A percentile compares a stretch with the other conserved stretches of the same genome.
Conservation (phyloP, 2,329 filamentous ascomycete species). For the Penicillium rolfsii region DNA sequence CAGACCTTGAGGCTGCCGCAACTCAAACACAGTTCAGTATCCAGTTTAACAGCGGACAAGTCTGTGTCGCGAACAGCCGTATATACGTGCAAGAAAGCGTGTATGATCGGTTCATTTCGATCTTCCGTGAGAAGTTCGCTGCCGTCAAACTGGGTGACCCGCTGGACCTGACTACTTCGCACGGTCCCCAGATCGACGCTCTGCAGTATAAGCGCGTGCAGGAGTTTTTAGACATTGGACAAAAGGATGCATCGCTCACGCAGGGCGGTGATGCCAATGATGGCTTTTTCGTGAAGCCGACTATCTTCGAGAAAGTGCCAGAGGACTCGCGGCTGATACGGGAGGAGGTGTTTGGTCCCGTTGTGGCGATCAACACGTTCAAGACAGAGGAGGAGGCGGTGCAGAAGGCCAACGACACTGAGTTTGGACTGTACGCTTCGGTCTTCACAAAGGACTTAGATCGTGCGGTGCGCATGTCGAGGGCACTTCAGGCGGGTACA, state of each 20-base stretch:
- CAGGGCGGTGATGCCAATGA: slow-evolving; percentile 70
- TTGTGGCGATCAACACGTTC: slow-evolving; percentile 47
- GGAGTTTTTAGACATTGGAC: slow-evolving; percentile 68
- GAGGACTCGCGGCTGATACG: slow-evolving; percentile 37
- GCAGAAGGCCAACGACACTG: slow-evolving; percentile 55
- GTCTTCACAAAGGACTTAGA: slow-evolving; percentile 38
- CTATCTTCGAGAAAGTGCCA: slow-evolving; percentile 75
- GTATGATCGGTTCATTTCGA: slow-evolving; percentile 78
- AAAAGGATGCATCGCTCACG: slow-evolving; percentile 66
- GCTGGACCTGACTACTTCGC: slow-evolving; percentile 74
- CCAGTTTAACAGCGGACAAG: slow-evolving; percentile 60
- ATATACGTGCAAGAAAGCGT: slow-evolving; percentile 83
- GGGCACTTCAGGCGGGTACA: slow-evolving; percentile 32
- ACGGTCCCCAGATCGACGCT: slow-evolving; percentile 81
- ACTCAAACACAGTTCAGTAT: slow-evolving; percentile 53
- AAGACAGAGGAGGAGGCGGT: slow-evolving; percentile 59
- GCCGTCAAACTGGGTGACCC: slow-evolving; percentile 79
- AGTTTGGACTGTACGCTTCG: slow-evolving; percentile 37
- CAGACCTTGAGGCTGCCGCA: slow-evolving; percentile 52
- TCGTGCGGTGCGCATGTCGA: slow-evolving; percentile 33
- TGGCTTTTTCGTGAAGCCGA: slow-evolving; percentile 88
- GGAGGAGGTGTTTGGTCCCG: slow-evolving; percentile 51
- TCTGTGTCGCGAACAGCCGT: slow-evolving; percentile 64
- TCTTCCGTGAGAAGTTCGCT: slow-evolving; percentile 74
- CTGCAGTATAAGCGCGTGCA: slow-evolving; percentile 85